Conservation (phyloP, 2,329 filamentous ascomycete genomes). For the Microcyclospora tardicrescens region DNA sequence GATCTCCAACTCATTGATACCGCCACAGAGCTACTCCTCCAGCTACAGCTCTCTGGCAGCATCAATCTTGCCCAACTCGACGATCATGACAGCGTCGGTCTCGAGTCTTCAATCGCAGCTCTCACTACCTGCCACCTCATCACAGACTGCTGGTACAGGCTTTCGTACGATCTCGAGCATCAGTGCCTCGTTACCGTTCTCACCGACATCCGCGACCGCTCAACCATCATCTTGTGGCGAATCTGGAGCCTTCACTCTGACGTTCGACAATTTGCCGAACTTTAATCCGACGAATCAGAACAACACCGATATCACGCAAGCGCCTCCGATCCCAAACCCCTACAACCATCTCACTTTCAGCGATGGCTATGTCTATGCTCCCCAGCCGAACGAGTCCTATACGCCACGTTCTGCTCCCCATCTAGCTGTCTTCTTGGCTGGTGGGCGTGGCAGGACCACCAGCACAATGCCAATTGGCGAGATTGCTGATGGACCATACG, state of each 20-base stretch:
- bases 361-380: constrained; percentile 37
- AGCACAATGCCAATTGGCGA: constrained; percentile 27
- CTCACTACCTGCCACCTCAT: too few species aligned
- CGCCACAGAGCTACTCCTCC: too few species aligned
- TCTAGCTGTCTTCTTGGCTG: constrained; percentile 35
- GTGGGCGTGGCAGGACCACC: constrained; percentile 13
- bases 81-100: too few species aligned
- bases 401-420: constrained; percentile 33
- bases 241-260: constrained; percentile 30
- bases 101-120: too few species aligned
- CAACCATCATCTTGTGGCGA: constrained; percentile 27
- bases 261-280: constrained; percentile 25
- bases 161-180: too few species aligned
- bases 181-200: too few species aligned
- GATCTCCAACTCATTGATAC: too few species aligned
- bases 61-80: too few species aligned
- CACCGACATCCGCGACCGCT: not conserved
- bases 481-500: constrained; percentile 33
- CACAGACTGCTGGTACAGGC: too few species aligned
- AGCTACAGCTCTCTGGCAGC: too few species aligned
- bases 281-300: constrained; percentile 18
- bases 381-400: constrained; percentile 32
- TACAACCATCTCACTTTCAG: constrained; percentile 41
- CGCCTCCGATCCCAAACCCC: constrained; percentile 33
- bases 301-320: constrained; percentile 21